These are phyloP conservation scores for Sclerotinia trifoliorum DNA, from an alignment of 2,329 filamentous ascomycete genomes.

Conservation along the genomic window DNA sequence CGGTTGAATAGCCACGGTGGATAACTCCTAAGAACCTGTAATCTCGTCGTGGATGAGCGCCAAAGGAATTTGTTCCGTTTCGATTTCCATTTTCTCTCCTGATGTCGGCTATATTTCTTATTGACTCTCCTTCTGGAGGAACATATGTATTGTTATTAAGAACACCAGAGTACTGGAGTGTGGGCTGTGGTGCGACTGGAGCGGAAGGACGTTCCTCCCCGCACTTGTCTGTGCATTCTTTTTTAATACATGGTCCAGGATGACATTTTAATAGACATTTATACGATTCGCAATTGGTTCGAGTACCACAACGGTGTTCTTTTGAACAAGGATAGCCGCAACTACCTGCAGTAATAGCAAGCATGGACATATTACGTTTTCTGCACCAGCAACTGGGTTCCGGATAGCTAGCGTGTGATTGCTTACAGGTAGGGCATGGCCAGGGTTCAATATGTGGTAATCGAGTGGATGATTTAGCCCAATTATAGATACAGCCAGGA, in stretches of 20 bases:
- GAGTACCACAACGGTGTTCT: background rate
- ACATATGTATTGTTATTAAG: background rate
- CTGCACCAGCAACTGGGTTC: background rate
- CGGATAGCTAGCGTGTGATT: background rate
- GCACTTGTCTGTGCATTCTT: background rate
- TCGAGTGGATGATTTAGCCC: background rate
- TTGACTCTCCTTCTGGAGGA: background rate
- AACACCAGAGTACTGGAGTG: background rate
- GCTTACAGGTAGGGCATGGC: background rate
- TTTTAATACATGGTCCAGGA: constrained; percentile 6
- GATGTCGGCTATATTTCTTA: background rate
- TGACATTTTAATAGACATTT: constrained; percentile 10
- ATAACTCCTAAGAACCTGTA: background rate
- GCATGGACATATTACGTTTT: background rate
- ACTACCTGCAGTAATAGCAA: background rate
- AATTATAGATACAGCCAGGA: background rate
- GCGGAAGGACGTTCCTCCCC: background rate
- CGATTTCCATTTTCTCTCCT: background rate
- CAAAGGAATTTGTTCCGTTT: too few species aligned
- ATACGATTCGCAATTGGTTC: background rate
- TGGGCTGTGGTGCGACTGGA: background rate
- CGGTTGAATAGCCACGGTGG: too few species aligned
- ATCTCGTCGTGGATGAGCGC: background rate
- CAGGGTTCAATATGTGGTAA: background rate
- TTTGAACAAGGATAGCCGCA: background rate